Evolutionary conservation across 257 asterid species (phyloP).

Genomic region (Solanum gandarillasii): DNA sequence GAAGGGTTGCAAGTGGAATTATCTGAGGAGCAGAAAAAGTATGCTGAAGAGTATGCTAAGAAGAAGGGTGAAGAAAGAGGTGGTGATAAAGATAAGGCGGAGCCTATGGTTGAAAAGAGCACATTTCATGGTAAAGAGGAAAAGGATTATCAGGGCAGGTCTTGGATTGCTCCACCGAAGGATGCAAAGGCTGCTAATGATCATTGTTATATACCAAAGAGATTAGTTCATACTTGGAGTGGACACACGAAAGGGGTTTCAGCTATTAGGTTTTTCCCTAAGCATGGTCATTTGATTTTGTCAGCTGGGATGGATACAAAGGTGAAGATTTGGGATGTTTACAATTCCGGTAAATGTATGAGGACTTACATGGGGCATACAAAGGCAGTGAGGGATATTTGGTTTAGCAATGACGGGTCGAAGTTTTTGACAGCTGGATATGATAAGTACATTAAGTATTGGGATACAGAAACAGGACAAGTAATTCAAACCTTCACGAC

Average conservation of each 20-base stretch:
- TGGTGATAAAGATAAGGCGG: slow-evolving; percentile 59
- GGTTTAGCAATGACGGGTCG: slow-evolving; percentile 82
- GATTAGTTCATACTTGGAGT: slow-evolving; percentile 94
- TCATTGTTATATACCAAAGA: slow-evolving; percentile 94
- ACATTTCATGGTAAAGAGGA: slow-evolving; percentile 94
- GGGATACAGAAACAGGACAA: slow-evolving; percentile 99
- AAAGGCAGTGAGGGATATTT: slow-evolving; percentile 87
- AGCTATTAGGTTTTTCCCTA: slow-evolving; percentile 92
- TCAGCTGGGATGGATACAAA: slow-evolving; percentile 98
- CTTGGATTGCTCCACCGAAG: slow-evolving; percentile 94
- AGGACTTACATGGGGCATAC: slow-evolving; percentile 96
- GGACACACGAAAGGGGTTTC: slow-evolving; percentile 98
- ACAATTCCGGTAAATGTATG: slow-evolving; percentile 85
- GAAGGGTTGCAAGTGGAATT: slow-evolving; percentile 66
- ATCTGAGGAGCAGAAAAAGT: slow-evolving; percentile 95
- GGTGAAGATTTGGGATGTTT: slow-evolving; percentile 97
- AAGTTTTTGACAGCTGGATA: slow-evolving; percentile 91
- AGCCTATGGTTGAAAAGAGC: slow-evolving; percentile 52
- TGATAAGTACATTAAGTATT: slow-evolving; percentile 92
- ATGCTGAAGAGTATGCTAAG: slow-evolving; percentile 94
- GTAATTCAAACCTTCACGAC: slow-evolving; percentile 88
- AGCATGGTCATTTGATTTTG: slow-evolving; percentile 80
- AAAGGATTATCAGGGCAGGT: slow-evolving; percentile 94
- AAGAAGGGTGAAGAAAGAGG: slow-evolving; percentile 82
- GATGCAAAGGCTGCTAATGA: slow-evolving; percentile 91